Evolutionary conservation across 495 filamentous ascomycete species (phyloP), one percentile per base, ranked within the genome.

Genomic region (Podospora tetraspora): DNA sequence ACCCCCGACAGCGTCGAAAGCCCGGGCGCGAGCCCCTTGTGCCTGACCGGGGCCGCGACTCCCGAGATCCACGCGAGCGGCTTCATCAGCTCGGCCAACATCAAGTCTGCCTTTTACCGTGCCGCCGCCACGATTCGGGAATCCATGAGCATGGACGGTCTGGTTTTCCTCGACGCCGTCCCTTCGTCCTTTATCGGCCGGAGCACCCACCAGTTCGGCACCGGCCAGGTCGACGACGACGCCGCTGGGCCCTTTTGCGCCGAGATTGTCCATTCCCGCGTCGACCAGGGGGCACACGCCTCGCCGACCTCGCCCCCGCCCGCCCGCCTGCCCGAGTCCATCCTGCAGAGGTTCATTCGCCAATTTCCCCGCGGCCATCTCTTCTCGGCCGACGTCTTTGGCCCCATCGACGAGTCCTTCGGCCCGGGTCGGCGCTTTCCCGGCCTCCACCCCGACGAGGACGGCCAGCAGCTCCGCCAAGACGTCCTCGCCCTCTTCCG

Each of bases 101-200:
- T 80, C 59, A 76, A 76, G 62, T 70, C 69, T 0, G 72, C 78
- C 21, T 81, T 81, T 66, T 75, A 75, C 70, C 77, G 83, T 37
- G 83, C 82, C 27, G 78, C 80, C 13, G 80, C 78, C 65, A 75
- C 84, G 12, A 79, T 84, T 27, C 78, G 81, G 30, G 78, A 83
- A 61, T 76, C 81, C 16, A 82, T 84, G 66, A 75, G 77, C n/a
- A 76, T 82, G 11, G 82, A 86, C 57, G 84, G 84, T 10, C 78
- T 83, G 4, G 72, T 82, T 25, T 86, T 84, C 57, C 74, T 83
- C 22, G 83, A 86, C 74, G 82, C 74, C 7, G 74, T 71, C 21
- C 74, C 83, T 0, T 81, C 78, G 34, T 68, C 79, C 2, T 77
- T 72, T 22, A 32, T 62, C 0, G 62, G 74, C 29, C 58, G 29